Conservation (phyloP, 2,329 filamentous ascomycete species). For the Ustulina deusta region DNA sequence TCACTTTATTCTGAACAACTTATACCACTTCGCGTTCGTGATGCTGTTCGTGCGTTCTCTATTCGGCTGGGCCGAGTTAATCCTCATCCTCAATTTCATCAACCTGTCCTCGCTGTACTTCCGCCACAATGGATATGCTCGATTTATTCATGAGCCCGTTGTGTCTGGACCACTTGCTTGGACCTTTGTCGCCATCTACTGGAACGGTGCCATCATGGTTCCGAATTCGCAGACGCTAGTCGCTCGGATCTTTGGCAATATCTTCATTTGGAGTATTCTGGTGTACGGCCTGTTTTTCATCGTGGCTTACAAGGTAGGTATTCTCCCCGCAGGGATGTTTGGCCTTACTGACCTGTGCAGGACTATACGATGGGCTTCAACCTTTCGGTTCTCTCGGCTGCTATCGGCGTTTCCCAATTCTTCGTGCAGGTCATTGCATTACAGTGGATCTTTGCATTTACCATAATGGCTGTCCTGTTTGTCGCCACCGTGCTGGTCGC, state of each 20-base stretch:
- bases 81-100: conserved; percentile 83
- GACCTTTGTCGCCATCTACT: conserved; percentile 88
- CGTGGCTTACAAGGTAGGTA: conserved; percentile 73
- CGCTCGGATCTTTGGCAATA: conserved; percentile 84
- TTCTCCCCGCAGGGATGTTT: conserved; percentile 22
- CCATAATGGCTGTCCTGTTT: conserved; percentile 82
- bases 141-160: conserved; percentile 80
- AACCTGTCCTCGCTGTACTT: conserved; percentile 85
- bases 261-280: conserved; percentile 88
- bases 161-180: conserved; percentile 84
- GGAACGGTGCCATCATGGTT: conserved; percentile 88
- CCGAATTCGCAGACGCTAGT: conserved; percentile 72
- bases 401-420: conserved; percentile 84
- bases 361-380: conserved; percentile 84
- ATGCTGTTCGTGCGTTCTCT: conserved; percentile 83
- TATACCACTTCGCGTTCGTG: conserved; percentile 84
- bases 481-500: conserved; percentile 74
- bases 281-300: conserved; percentile 83
- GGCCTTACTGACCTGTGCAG: conserved; percentile 49
- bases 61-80: conserved; percentile 80
- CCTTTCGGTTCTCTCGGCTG: conserved; percentile 77
- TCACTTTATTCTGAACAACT: conserved; percentile 88
- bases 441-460: conserved; percentile 93
- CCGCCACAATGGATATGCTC: conserved; percentile 77
- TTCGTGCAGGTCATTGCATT: conserved; percentile 78